A percentile compares a stretch with the other conserved stretches of the same genome.
Evolutionary conservation across 129 eudicot species (phyloP).

Genomic region (Solidago caesia): DNA sequence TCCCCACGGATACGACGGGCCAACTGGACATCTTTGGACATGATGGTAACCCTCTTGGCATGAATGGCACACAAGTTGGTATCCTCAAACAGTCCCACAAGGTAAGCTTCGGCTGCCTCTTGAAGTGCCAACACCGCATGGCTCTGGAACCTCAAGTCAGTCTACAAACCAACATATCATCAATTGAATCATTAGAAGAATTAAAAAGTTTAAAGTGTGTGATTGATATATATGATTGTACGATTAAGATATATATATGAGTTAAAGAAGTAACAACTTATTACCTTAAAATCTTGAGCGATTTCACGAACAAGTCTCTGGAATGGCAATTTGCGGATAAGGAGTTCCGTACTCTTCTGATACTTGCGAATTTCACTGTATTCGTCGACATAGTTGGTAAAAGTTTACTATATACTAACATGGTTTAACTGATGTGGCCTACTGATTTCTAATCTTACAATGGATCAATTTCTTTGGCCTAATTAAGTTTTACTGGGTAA

Average conservation of each 20-base stretch:
- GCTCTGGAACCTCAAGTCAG: background rate
- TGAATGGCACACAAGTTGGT: background rate
- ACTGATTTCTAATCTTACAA: no score
- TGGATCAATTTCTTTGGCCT: no score
- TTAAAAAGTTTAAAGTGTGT: background rate
- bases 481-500: no score
- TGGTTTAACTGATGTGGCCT: no score
- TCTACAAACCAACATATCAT: background rate
- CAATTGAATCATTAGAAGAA: background rate
- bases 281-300: background rate
- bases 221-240: background rate
- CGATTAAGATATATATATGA: background rate
- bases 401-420: background rate
- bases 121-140: background rate
- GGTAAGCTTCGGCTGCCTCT: background rate
- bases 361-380: background rate
- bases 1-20: background rate
- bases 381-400: background rate
- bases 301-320: background rate
- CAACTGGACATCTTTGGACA: background rate
- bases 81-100: background rate
- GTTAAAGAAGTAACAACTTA: background rate
- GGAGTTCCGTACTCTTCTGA: background rate
- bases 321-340: background rate
- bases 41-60: background rate